Evolutionary conservation across 108 stramenopile species (phyloP).

Genomic region (Cyclotella baltica): DNA sequence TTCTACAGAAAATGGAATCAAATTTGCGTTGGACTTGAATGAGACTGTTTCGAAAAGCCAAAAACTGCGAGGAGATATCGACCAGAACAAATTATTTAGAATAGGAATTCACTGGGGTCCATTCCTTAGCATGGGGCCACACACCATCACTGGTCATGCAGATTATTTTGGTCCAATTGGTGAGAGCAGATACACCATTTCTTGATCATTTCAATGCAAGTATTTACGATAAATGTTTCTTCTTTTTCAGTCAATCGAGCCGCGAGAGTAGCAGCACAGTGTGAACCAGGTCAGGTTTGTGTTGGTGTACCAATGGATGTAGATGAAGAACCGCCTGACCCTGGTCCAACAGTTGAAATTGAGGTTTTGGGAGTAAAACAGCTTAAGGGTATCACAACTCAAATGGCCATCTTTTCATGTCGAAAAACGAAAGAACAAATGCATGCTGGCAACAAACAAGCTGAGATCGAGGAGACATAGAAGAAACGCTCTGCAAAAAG

Average conservation of each 20-base stretch:
- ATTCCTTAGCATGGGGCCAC: conserved; percentile 58
- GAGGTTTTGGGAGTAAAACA: conserved; percentile 49
- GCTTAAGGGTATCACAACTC: conserved; percentile 49
- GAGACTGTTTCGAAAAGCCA: conserved; percentile 32
- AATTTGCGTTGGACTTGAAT: conserved; percentile 53
- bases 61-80: conserved; percentile 29
- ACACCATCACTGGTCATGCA: conserved; percentile 56
- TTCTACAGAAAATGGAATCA: conserved; percentile 46
- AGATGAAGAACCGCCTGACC: conserved; percentile 49
- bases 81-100: conserved; percentile 29
- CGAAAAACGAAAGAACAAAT: conserved; percentile 13
- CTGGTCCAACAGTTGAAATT: conserved; percentile 48
- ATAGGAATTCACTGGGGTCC: conserved; percentile 51
- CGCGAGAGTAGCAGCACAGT: conserved; percentile 50
- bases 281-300: conserved; percentile 48
- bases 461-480: background rate
- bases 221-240: background rate
- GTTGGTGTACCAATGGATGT: conserved; percentile 48
- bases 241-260: conserved; percentile 46
- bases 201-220: background rate
- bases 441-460: background rate
- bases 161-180: conserved; percentile 63
- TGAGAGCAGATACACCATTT: background rate
- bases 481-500: background rate
- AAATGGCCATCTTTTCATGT: conserved; percentile 49